Evolutionary conservation across 495 filamentous ascomycete species (phyloP).

Genomic region (Ascodesmis nigricans): DNA sequence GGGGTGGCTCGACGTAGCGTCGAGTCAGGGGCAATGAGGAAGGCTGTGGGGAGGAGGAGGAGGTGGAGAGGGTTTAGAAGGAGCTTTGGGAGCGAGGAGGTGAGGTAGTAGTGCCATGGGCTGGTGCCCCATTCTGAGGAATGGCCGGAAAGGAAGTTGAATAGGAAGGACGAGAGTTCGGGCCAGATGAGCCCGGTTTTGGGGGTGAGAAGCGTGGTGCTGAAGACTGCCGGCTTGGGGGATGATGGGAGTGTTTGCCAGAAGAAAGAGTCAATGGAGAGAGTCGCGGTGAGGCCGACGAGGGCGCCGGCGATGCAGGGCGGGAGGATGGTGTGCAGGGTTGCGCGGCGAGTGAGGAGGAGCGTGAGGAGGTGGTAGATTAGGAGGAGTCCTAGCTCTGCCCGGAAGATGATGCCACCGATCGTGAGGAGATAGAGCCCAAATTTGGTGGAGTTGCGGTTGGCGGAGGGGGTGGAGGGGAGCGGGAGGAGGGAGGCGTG

Average conservation of each 20-base stretch:
- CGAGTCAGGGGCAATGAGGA: constrained; percentile 30
- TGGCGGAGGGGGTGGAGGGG: constrained; percentile 14
- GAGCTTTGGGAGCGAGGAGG: constrained; percentile 57
- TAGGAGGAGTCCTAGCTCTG: constrained; percentile 71
- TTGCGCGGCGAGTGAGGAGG: constrained; percentile 32
- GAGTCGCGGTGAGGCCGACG: constrained; percentile 39
- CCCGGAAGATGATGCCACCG: constrained; percentile 70
- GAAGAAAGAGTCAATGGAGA: constrained; percentile 71
- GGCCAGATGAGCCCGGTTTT: constrained; percentile 53
- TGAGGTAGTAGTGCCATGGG: constrained; percentile 67
- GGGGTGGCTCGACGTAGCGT: constrained; percentile 39
- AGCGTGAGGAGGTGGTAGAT: constrained; percentile 33
- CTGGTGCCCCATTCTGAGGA: constrained; percentile 71
- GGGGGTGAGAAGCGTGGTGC: constrained; percentile 16
- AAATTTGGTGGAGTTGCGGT: neutral
- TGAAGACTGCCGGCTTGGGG: constrained; percentile 9
- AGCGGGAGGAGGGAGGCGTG: constrained; percentile 46
- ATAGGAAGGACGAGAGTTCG: constrained; percentile 72
- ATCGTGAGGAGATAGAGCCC: constrained; percentile 39
- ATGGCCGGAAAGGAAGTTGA: constrained; percentile 61
- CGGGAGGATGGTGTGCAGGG: constrained; percentile 36
- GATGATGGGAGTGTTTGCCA: constrained; percentile 39
- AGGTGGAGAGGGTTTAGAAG: constrained; percentile 53
- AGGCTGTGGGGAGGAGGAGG: constrained; percentile 33
- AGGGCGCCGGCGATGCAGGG: constrained; percentile 44